Evolutionary conservation across 176 grass and related monocot genomes (phyloP).

Genomic region (Ampelocalamus luodianensis): DNA sequence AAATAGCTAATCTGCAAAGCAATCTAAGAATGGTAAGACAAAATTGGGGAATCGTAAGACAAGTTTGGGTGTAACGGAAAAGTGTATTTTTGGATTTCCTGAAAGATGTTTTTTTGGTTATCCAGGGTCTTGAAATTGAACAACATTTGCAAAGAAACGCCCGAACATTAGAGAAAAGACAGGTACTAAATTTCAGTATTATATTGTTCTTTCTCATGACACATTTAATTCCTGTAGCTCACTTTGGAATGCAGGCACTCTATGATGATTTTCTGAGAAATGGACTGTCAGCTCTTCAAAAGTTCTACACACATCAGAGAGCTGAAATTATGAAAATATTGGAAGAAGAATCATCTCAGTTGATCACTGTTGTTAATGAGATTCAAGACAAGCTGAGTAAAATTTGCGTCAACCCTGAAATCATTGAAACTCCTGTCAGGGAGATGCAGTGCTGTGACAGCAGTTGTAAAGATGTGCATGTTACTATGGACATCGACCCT

Average conservation of each 20-base stretch:
- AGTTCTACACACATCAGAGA: conserved; percentile 52
- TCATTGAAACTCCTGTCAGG: conserved; percentile 31
- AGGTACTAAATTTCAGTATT: conserved; percentile 53
- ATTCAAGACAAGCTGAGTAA: conserved; percentile 68
- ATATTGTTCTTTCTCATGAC: conserved; percentile 4
- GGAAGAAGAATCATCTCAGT: conserved; percentile 69
- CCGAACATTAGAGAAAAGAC: conserved; percentile 70
- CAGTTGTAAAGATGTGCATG: conserved; percentile 87
- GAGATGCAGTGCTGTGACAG: conserved; percentile 56
- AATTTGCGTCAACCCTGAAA: conserved; percentile 46
- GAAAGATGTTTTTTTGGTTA: conserved; percentile 39
- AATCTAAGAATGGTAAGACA: conserved; percentile 86
- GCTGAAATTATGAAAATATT: conserved; percentile 76
- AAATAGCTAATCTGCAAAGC: conserved; percentile 88
- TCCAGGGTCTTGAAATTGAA: conserved; percentile 88
- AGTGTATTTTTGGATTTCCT: conserved; percentile 31
- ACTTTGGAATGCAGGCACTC: conserved; percentile 56
- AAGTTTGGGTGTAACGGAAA: conserved; percentile 13
- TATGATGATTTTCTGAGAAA: conserved; percentile 64
- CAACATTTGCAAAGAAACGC: conserved; percentile 80
- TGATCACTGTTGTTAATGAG: conserved; percentile 53
- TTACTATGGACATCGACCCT: conserved; percentile 53
- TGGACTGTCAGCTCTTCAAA: conserved; percentile 55
- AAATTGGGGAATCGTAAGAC: conserved; percentile 47
- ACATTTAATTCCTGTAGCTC: conserved; percentile 31